These are phyloP conservation scores for Citrus cavaleriei DNA, from an alignment of 345 rosid genomes.

Conservation along the genomic window DNA sequence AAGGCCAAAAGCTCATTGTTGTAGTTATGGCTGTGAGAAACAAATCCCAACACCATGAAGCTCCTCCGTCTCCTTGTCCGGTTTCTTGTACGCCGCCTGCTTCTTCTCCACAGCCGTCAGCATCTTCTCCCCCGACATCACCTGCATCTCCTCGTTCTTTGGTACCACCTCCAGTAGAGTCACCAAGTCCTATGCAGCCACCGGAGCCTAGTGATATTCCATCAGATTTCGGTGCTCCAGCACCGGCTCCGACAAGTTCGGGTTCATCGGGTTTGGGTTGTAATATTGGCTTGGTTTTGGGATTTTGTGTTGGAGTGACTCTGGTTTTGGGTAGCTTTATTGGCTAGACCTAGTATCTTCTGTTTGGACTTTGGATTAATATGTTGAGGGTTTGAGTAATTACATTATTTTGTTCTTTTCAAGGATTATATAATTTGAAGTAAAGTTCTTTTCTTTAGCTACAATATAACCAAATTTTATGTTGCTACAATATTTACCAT, in stretches of 20 bases:
- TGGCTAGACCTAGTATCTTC: conserved; percentile 10
- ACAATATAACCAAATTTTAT: background rate
- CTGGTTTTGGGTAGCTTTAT: conserved; percentile 21
- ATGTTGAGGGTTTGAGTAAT: no score
- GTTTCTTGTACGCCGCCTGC: conserved; percentile 2
- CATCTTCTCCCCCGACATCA: conserved; percentile 7
- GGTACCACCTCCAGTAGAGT: background rate
- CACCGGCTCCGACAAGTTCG: conserved; percentile 26
- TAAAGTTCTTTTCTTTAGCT: no score
- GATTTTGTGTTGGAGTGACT: conserved; percentile 17
- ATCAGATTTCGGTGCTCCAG: background rate
- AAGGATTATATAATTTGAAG: background rate
- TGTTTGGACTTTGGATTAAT: no score
- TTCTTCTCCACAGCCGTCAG: background rate
- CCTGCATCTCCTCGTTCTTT: background rate
- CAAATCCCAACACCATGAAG: conserved; percentile 20
- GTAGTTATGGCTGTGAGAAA: conserved; percentile 59
- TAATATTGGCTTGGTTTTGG: conserved; percentile 16
- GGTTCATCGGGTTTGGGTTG: conserved; percentile 13
- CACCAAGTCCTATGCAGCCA: conserved; percentile 2
- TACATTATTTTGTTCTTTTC: background rate
- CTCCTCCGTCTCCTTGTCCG: conserved; percentile 24
- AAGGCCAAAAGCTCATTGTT: conserved; percentile 53
- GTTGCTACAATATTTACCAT: background rate
- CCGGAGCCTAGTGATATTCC: background rate